These are phyloP conservation scores for Paraphaeosphaeria minitans DNA, from an alignment of 2,329 filamentous ascomycete genomes.

Conservation along the genomic window DNA sequence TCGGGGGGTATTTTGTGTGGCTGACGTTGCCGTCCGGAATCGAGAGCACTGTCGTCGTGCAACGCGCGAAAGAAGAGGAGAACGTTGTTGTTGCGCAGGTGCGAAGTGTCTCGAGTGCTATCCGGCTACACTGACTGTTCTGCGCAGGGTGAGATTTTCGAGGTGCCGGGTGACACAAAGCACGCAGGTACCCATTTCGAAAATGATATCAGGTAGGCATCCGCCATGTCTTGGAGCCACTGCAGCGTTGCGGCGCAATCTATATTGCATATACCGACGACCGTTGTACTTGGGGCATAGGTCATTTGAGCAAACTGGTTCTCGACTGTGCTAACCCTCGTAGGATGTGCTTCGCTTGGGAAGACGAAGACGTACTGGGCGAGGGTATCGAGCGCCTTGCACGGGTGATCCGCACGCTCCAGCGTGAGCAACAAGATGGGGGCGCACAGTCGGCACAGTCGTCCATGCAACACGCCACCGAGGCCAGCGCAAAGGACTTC, in stretches of 20 bases:
- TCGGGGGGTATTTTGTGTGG: constrained; percentile 90
- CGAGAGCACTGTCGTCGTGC: constrained; percentile 61
- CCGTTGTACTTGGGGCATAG: constrained; percentile 4
- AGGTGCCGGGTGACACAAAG: constrained; percentile 55
- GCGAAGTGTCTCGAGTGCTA: constrained; percentile 15
- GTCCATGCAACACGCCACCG: constrained; percentile 20
- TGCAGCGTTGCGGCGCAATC: constrained; percentile 1
- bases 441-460: constrained; percentile 18
- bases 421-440: constrained; percentile 32
- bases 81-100: constrained; percentile 68
- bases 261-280: neutral
- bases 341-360: constrained; percentile 55
- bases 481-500: constrained; percentile 35
- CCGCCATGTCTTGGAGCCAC: constrained; percentile 14
- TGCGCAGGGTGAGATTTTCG: constrained; percentile 68
- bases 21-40: constrained; percentile 64
- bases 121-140: constrained; percentile 22
- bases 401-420: constrained; percentile 51
- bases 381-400: constrained; percentile 72
- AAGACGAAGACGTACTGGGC: constrained; percentile 66
- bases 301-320: neutral
- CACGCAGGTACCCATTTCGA: constrained; percentile 60
- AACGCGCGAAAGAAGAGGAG: constrained; percentile 64
- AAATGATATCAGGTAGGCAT: constrained; percentile 46
- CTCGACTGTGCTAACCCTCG: constrained; percentile 6